Base-by-base conservation (phyloP, 2,329 filamentous ascomycete species). In the Pseudocercospora musae region DNA sequence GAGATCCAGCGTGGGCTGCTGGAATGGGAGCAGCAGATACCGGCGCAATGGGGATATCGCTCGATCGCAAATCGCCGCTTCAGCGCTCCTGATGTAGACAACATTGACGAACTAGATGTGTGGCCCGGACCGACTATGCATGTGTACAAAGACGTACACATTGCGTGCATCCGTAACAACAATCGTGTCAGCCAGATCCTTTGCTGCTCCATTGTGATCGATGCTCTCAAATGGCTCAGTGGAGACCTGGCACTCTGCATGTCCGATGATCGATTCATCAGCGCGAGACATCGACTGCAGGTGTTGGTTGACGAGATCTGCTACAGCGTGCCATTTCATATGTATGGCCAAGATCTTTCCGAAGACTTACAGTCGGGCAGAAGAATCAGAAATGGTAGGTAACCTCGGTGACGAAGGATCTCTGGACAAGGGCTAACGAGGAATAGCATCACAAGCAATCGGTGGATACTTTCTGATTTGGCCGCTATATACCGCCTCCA, bases 221-320 rank as follows among this genome's bases (percentile, higher is more conserved):
- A 62, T 50, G 58, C 62, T 8, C 33, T 64, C 13, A 62, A 64
- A 25, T 64, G 59, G 59, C 31, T 61, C 42, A 13, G 31, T 33
- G 53, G 25, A 3, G 44, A 49, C 13, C 37, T 13, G 6, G 13
- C 58, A 13, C 25, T 15, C 1, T 64, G 25, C 18, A 23, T n/a
- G 9, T 18, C 40, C 21, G 62, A 64, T 18, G 27, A 48, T 20
- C 52, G 54, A 23, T 64, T 46, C 44, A 11, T 40, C 11, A 25
- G 23, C n/a, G 54, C 62, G 1, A 58, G 31, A 50, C 20, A 21
- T 7, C 53, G 58, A 2, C 54, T 64, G 10, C 58, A 61, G 20
- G 42, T 8, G 1, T 31, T 58, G 3, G 58, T 61, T 5, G 62
- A 61, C 20, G 55, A 62, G 2, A 59, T 64, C 31, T 64, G 62